Evolutionary conservation across 2,329 filamentous ascomycete species (phyloP).

Genomic region (Aspergillus udagawae): DNA sequence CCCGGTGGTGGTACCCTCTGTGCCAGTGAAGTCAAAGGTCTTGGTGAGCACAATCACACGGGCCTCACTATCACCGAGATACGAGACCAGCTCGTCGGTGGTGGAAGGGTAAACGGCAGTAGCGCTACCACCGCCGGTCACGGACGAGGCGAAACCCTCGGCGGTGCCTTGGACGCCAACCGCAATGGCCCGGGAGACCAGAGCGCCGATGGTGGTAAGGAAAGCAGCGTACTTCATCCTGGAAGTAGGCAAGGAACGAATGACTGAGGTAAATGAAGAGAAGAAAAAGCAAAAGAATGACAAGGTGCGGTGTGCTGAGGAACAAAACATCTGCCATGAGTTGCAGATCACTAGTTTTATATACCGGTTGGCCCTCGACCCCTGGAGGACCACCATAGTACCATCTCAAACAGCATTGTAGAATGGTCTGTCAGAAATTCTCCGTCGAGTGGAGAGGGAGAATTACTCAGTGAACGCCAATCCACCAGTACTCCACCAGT

Average conservation of each 20-base stretch:
- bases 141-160: conserved; percentile 50
- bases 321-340: not conserved
- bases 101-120: conserved; percentile 51
- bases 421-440: not conserved
- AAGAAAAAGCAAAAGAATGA: not conserved
- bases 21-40: conserved; percentile 18
- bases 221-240: not conserved
- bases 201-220: not conserved
- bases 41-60: conserved; percentile 51
- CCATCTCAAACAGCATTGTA: not conserved
- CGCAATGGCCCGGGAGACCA: conserved; percentile 7
- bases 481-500: not conserved
- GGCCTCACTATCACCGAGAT: conserved; percentile 52
- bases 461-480: not conserved
- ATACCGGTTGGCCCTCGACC: not conserved
- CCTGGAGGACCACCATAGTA: too few relatives aligned
- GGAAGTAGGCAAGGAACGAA: not conserved
- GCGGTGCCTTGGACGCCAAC: conserved; percentile 28
- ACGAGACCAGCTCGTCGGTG: conserved; percentile 55
- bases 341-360: not conserved
- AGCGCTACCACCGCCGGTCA: conserved; percentile 58
- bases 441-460: not conserved
- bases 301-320: not conserved
- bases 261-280: not conserved
- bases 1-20: conserved; percentile 40